Base-by-base conservation (phyloP, 2,329 filamentous ascomycete species). In the Rutstroemia sydowiana region DNA sequence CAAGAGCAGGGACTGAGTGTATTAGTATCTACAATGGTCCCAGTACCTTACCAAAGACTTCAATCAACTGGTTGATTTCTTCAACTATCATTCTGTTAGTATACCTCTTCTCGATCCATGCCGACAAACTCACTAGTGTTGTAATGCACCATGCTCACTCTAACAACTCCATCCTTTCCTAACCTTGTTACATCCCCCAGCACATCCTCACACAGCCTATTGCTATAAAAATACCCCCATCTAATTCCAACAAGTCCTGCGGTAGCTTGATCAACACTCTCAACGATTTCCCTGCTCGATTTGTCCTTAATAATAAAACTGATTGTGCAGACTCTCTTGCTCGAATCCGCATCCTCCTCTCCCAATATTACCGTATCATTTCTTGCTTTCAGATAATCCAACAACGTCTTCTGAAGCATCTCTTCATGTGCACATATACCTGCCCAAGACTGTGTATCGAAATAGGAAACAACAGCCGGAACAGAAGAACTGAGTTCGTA, bases 101-200 rank as follows among this genome's bases (percentile, higher is more conserved):
- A 32, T 34, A 36, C 7, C 18, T 14, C 6, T 21, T 14, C n/a
- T 14, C n/a, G 44, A 46, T 30, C 3, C 13, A 37, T 20, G 14
- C 13, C 18, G 20, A 3, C n/a, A 11, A 20, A 73, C 77, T 72
- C 62, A 81, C 78, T 63, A 2, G 82, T 86, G 60, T 88, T 88
- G 63, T 88, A 88, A 66, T 88, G 84, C 50, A 85, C 75, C 72
- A 87, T 73, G 60, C 82, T 86, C n/a, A 87, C 80, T 56, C 85
- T 74, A 4, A 85, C 75, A 8, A 88, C 77, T 0, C 83, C 85
- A 58, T 86, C 75, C 8, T 76, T 71, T 0, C 71, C 75, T 45
- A 86, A 66, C 0, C 73, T n/a, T n/a, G n/a, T n/a, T n/a, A n/a
- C n/a, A n/a, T n/a, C n/a, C n/a, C n/a, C 73, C 34, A 88, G 63